A percentile compares a stretch with the other conserved stretches of the same genome.
Conservation (phyloP, 768 basidiomycete genomes). For the Leccinum arenicola region DNA sequence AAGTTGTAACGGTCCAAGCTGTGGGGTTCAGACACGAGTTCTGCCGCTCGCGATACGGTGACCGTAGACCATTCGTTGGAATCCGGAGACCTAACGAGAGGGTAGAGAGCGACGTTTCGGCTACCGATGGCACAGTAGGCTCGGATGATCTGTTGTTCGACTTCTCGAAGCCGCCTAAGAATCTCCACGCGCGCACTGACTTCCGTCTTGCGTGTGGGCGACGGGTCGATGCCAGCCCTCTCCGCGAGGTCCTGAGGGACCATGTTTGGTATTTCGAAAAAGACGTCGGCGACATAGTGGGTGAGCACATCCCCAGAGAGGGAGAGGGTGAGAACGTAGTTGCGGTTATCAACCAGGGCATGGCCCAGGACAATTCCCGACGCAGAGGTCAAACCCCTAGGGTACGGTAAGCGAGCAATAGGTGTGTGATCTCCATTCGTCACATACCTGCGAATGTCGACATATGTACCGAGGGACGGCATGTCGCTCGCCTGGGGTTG, state of each 20-base stretch:
- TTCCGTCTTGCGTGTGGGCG: constrained; percentile 34
- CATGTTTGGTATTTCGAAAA: constrained; percentile 60
- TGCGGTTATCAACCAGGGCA: constrained; percentile 31
- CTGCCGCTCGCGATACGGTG: constrained; percentile 52
- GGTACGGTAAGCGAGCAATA: constrained; percentile 8
- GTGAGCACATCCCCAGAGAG: constrained; percentile 50
- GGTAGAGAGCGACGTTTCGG: constrained; percentile 38
- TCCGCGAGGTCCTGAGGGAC: constrained; percentile 42
- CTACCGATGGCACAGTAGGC: constrained; percentile 35
- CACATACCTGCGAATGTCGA: constrained; percentile 51
- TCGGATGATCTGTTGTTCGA: constrained; percentile 49
- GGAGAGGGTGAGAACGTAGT: constrained; percentile 29
- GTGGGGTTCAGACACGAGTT: constrained; percentile 36
- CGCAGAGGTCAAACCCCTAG: constrained; percentile 20
- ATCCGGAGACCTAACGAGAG: constrained; percentile 41
- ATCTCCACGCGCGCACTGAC: constrained; percentile 62
- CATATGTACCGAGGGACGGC: constrained; percentile 44
- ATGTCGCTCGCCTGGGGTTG: constrained; percentile 17
- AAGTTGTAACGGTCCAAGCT: constrained; percentile 34
- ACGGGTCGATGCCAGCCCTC: constrained; percentile 43
- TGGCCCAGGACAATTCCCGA: constrained; percentile 30
- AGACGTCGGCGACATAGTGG: constrained; percentile 50
- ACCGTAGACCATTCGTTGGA: constrained; percentile 53
- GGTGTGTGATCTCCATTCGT: neutral
- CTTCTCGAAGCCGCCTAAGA: constrained; percentile 53